Base-by-base conservation (phyloP, 2,329 filamentous ascomycete genomes). In the Cytospora piceicola region DNA sequence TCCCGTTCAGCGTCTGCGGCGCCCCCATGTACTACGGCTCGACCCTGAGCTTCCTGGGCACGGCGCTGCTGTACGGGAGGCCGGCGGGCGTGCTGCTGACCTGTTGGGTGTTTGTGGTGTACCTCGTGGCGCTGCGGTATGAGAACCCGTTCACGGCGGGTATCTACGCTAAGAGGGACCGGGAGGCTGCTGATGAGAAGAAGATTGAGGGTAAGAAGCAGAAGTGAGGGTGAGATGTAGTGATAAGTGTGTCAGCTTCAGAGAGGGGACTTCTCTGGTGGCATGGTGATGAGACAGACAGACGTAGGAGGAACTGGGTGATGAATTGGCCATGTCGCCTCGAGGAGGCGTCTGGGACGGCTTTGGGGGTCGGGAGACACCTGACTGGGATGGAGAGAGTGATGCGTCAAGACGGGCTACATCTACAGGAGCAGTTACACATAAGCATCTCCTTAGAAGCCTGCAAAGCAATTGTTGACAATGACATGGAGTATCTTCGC, bases 21-120 rank as follows among this genome's bases (percentile, higher is more conserved):
- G 90, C 93, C 61, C 95, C 95, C 69, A 99, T 99, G 95, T 99
- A 99, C 83, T 91, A 93, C 81, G 95, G 95, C 66, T 93, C 90
- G 68, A 95, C 94, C 29, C 84, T 96, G 85, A 94, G 90, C 80
- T 99, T 99, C 80, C 80, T 98, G 65, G 95, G 92, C 29, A 91
- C 90, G 2, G 92, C 94, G 6, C 79, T 99, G 65, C 87, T 92
- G 76, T 93, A 89, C 73, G 93, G 92, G 63, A 95, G 93, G 80
- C 93, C 93, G 0, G 95, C 94, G 0, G 95, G 95, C 1, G 71
- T 98, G 46, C 73, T 94, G 59, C 77, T 97, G 72, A 93, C 92
- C 0, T 82, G 77, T 20, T 84, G 91, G 80, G 94, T 97, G 17
- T 85, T 90, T 71, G 73, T 90, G 30, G 87, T 93, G 64, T 98